Conservation (phyloP, 164 flowering plant genomes). For the Stephania cephalantha region DNA sequence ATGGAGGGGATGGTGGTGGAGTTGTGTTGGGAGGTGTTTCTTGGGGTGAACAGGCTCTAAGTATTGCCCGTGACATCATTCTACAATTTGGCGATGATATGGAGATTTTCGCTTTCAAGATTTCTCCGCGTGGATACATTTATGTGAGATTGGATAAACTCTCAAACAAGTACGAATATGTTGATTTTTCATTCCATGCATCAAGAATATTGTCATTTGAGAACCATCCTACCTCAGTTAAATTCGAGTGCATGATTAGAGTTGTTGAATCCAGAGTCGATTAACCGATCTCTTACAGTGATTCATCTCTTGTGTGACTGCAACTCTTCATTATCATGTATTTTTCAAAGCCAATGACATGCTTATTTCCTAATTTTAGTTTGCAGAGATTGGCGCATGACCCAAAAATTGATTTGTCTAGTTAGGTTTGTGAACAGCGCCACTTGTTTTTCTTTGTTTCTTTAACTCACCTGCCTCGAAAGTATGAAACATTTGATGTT, state of each 20-base stretch:
- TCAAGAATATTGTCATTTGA: neutral
- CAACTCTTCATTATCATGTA: neutral
- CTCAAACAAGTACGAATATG: conserved; percentile 47
- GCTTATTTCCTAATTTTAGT: neutral
- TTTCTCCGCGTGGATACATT: conserved; percentile 72
- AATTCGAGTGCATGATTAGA: no score
- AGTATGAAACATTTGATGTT: neutral
- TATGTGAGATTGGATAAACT: conserved; percentile 81
- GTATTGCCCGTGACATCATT: conserved; percentile 57
- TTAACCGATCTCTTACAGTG: no score
- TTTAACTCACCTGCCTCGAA: neutral
- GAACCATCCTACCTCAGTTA: neutral
- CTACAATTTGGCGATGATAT: conserved; percentile 47
- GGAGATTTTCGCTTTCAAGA: conserved; percentile 62
- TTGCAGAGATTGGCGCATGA: neutral
- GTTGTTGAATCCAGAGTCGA: no score
- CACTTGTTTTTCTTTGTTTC: no score
- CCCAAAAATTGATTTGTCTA: neutral
- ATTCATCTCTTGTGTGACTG: neutral
- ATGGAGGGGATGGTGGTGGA: conserved; percentile 99
- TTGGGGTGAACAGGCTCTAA: conserved; percentile 69
- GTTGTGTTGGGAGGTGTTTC: conserved; percentile 57
- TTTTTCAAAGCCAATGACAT: neutral
- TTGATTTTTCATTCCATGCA: neutral
- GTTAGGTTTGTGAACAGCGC: neutral